Evolutionary conservation across 2,329 filamentous ascomycete genomes (phyloP).

Genomic region (Rosellinia necatrix): DNA sequence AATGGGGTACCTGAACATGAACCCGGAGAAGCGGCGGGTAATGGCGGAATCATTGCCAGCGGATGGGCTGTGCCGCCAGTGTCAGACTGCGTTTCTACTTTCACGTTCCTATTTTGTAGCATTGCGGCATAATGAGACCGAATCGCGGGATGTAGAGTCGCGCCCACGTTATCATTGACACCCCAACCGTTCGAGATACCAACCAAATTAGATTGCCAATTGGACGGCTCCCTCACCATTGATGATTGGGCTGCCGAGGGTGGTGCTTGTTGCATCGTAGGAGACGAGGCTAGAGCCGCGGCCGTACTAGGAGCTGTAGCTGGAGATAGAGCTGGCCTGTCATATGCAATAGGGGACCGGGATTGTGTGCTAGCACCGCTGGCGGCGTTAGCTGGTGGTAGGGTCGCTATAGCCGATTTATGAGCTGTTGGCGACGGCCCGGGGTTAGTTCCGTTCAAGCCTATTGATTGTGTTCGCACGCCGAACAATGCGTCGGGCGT

Average conservation of each 20-base stretch:
- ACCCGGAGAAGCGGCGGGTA: background rate
- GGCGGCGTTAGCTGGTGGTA: background rate
- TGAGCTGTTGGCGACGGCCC: slow-evolving; percentile 22
- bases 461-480: slow-evolving; percentile 32
- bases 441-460: slow-evolving; percentile 23
- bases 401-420: slow-evolving; percentile 23
- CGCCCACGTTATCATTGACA: slow-evolving; percentile 15
- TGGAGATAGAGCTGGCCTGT: background rate
- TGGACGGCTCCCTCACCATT: slow-evolving; percentile 2
- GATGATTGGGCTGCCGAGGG: slow-evolving; percentile 7
- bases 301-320: slow-evolving; percentile 2
- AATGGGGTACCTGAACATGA: background rate
- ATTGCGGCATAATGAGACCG: slow-evolving; percentile 39
- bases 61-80: background rate
- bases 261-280: slow-evolving; percentile 13
- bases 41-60: slow-evolving; percentile 10
- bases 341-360: slow-evolving; percentile 1
- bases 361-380: background rate
- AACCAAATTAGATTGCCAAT: slow-evolving; percentile 11
- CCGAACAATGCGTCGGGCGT: slow-evolving; percentile 46
- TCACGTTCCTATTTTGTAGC: slow-evolving; percentile 33
- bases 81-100: slow-evolving; percentile 19
- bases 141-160: slow-evolving; percentile 40
- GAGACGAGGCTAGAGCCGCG: background rate
- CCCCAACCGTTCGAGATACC: slow-evolving; percentile 20